These are phyloP conservation scores for Pleurotus giganteus DNA, from an alignment of 768 basidiomycete genomes.

Conservation along the genomic window DNA sequence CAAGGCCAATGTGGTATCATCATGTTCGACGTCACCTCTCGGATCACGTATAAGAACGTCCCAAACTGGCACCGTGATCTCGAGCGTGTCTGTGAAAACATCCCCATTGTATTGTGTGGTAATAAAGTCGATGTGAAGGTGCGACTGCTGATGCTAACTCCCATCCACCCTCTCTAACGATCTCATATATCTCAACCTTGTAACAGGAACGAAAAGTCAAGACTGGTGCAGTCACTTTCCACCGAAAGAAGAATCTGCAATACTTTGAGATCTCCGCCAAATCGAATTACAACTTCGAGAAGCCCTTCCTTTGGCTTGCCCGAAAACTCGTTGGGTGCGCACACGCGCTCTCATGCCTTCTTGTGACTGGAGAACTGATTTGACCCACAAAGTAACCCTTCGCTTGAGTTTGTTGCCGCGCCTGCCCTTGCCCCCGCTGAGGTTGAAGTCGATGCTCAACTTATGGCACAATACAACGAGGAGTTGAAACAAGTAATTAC, in stretches of 20 bases:
- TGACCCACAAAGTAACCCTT: constrained; percentile 57
- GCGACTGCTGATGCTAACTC: constrained; percentile 21
- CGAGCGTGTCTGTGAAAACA: constrained; percentile 99
- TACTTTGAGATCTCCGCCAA: constrained; percentile 99
- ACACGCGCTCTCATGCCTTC: background rate
- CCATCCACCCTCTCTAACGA: constrained; percentile 5
- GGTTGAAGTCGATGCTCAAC: constrained; percentile 71
- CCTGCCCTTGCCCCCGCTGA: constrained; percentile 95
- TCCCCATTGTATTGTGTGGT: constrained; percentile 98
- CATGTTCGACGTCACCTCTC: constrained; percentile 99
- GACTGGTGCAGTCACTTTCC: constrained; percentile 98
- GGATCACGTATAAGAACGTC: constrained; percentile 99
- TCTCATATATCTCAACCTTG: constrained; percentile 9
- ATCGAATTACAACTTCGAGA: constrained; percentile 99
- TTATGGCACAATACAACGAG: constrained; percentile 77
- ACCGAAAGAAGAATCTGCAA: constrained; percentile 99
- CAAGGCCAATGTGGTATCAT: constrained; percentile 99
- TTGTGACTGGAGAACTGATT: constrained; percentile 1
- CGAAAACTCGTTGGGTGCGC: constrained; percentile 95
- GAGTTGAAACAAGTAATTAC: constrained; percentile 65
- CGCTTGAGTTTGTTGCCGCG: constrained; percentile 94
- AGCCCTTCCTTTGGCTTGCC: constrained; percentile 99
- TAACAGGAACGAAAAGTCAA: constrained; percentile 98
- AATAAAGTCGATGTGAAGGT: constrained; percentile 99
- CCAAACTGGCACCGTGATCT: constrained; percentile 99